phyloP scores from a whole-genome alignment of 306 rosid genomes.

The Begonia peltatifolia region DNA sequence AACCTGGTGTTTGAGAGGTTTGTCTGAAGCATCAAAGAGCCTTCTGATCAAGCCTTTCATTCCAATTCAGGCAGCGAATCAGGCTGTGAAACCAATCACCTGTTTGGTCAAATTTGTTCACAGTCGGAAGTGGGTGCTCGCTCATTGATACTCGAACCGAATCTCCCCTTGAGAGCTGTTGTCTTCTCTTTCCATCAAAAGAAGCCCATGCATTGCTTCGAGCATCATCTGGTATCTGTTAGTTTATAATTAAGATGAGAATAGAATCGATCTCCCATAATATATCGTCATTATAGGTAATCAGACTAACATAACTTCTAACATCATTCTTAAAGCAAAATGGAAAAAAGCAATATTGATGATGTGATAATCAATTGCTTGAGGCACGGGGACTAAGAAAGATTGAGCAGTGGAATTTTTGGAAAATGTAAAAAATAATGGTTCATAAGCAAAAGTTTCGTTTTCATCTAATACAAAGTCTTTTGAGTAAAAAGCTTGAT shows the following conservation, averaged over 20 bases:
- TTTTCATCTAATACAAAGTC: too few species aligned
- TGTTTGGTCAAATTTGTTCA: conserved; percentile 93
- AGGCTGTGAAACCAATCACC: conserved; percentile 98
- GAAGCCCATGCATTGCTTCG: conserved; percentile 98
- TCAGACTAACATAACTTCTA: too few species aligned
- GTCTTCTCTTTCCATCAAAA: conserved; percentile 96
- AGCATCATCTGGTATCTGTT: conserved; percentile 88
- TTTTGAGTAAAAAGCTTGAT: too few species aligned
- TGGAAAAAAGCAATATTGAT: too few species aligned
- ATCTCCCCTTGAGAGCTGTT: conserved; percentile 96
- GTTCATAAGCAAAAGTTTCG: too few species aligned
- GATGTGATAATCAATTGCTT: too few species aligned
- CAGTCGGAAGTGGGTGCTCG: conserved; percentile 93
- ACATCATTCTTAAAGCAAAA: too few species aligned
- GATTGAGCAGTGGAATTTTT: too few species aligned
- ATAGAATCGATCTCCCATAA: too few species aligned
- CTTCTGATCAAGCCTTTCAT: conserved; percentile 93
- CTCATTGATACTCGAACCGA: conserved; percentile 80
- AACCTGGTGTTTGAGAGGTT: conserved; percentile 6
- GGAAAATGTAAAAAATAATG: too few species aligned
- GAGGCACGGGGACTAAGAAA: too few species aligned
- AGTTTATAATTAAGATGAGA: conserved; percentile 2
- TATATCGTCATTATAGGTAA: too few species aligned
- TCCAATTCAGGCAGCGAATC: conserved; percentile 98
- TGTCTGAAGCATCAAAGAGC: conserved; percentile 39